These are phyloP conservation scores for Eutrema japonicum DNA, from an alignment of 345 rosid species.

Conservation along the genomic window DNA sequence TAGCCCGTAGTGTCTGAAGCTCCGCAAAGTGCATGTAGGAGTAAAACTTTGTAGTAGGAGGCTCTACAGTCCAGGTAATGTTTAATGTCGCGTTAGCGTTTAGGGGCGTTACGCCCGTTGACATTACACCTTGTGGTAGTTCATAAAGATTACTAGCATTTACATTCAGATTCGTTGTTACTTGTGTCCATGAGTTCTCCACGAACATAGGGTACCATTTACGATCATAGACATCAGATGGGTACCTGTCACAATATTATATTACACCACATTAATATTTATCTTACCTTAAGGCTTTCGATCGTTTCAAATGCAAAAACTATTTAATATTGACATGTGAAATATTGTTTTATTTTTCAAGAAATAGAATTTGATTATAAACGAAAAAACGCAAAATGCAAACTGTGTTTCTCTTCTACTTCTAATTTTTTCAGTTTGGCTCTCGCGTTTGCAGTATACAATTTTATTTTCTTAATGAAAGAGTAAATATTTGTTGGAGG, in stretches of 20 bases:
- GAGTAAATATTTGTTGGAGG: no score
- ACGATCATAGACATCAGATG: constrained; percentile 35
- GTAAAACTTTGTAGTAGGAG: constrained; percentile 34
- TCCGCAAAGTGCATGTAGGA: constrained; percentile 56
- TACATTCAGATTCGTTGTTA: constrained; percentile 22
- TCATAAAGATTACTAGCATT: constrained; percentile 1
- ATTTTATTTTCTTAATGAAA: no score
- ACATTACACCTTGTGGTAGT: constrained; percentile 27
- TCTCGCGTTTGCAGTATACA: no score
- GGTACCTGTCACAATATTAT: constrained; percentile 36
- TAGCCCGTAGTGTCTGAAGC: constrained; percentile 46
- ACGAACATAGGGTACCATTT: constrained; percentile 28
- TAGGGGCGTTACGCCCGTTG: constrained; percentile 21
- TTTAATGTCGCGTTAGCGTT: constrained; percentile 12
- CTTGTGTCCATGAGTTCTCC: constrained; percentile 33
- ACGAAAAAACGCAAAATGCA: not conserved
- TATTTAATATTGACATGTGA: not conserved
- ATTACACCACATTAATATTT: constrained; percentile 1
- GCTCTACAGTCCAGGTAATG: constrained; percentile 20
- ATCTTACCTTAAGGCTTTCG: not conserved
- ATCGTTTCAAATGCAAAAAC: not conserved
- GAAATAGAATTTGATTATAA: no score
- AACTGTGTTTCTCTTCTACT: no score
- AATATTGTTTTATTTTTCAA: not conserved
- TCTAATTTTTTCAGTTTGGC: no score